A percentile compares a stretch with the other conserved stretches of the same genome.
Evolutionary conservation across 1,284 basidiomycete genomes (phyloP).

Genomic region (Nidula niveotomentosa): DNA sequence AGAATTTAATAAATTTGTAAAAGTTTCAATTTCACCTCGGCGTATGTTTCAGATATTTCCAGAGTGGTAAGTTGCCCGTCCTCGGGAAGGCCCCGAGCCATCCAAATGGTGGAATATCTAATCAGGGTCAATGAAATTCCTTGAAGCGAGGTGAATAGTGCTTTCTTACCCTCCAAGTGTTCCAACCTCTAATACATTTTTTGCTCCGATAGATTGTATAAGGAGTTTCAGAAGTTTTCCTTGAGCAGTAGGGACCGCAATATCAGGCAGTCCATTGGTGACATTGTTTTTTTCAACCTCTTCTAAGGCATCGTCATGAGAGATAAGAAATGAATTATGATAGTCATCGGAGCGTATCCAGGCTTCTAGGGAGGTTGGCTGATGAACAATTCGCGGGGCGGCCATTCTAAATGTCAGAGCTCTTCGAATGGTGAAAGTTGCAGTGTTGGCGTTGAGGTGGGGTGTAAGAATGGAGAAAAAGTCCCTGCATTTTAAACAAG

Average conservation of each 20-base stretch:
- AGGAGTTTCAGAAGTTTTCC: slow-evolving; percentile 57
- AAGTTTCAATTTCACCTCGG: slow-evolving; percentile 30
- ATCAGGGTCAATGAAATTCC: background rate
- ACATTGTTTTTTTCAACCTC: slow-evolving; percentile 38
- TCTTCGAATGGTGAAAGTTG: background rate
- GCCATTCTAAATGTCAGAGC: background rate
- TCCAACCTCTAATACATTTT: slow-evolving; percentile 58
- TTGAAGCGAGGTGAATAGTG: background rate
- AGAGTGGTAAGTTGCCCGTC: slow-evolving; percentile 31
- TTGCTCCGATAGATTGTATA: slow-evolving; percentile 45
- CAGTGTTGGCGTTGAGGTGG: background rate
- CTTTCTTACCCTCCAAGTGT: slow-evolving; percentile 56
- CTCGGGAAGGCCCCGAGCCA: slow-evolving; percentile 6
- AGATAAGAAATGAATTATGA: slow-evolving; percentile 55
- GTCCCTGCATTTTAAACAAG: no score
- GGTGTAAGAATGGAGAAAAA: background rate
- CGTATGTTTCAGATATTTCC: slow-evolving; percentile 48
- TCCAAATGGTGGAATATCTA: slow-evolving; percentile 11
- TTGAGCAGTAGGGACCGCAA: slow-evolving; percentile 54
- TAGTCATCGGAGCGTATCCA: slow-evolving; percentile 55
- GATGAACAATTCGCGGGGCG: background rate
- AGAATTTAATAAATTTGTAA: no score
- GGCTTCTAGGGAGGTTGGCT: slow-evolving; percentile 22
- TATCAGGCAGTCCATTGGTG: slow-evolving; percentile 46
- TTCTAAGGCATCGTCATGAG: slow-evolving; percentile 42